Base-by-base conservation (phyloP, 108 stramenopile genomes). In the Nannochloropsis gaditana region DNA sequence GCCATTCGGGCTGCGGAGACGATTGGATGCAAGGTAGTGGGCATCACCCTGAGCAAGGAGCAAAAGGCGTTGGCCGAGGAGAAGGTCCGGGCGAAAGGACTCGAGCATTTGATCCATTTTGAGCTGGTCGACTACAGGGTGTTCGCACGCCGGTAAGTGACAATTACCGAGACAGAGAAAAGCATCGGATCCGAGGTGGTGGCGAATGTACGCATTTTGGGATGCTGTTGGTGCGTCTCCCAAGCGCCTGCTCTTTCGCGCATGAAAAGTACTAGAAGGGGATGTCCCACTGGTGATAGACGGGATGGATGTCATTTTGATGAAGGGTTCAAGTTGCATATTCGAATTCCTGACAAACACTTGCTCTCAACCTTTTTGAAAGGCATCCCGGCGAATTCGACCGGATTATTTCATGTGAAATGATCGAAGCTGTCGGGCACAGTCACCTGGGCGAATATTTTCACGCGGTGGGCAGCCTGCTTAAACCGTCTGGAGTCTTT, bases 351-450 rank as follows among this genome's bases (percentile, higher is more conserved):
- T 31, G 31, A 31, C 31, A 31, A 31, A 31, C 31, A 1, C 31
- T 31, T 31, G 31, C 59, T 2, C 15, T 73, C 6, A 73, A 4
- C 2, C 6, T 3, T 2, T 5, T 73, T 73, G 2, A n/a, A 15
- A 73, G 59, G 81, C 85, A 84, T 41, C 88, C 88, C 1, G 90
- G 89, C 21, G 79, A 80, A 73, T 97, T 96, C 85, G 97, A 97
- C 91, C 93, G 96, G 73, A 94, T 97, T 79, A 87, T 99, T 5
- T 94, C 94, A 80, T 96, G 95, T 86, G 98, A 99, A 86, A 99
- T 99, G 97, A 96, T 99, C 85, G 98, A 99, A 84, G 98, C 97
- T 42, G 98, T 99, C 9, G 98, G 98, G 31, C 96, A 97, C 89
- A 94, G 95, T 44, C 94, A 96, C 83, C 92, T 92, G 44, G 85